Evolutionary conservation across 164 flowering plant genomes (phyloP).

Genomic region (Vitis labrusca): DNA sequence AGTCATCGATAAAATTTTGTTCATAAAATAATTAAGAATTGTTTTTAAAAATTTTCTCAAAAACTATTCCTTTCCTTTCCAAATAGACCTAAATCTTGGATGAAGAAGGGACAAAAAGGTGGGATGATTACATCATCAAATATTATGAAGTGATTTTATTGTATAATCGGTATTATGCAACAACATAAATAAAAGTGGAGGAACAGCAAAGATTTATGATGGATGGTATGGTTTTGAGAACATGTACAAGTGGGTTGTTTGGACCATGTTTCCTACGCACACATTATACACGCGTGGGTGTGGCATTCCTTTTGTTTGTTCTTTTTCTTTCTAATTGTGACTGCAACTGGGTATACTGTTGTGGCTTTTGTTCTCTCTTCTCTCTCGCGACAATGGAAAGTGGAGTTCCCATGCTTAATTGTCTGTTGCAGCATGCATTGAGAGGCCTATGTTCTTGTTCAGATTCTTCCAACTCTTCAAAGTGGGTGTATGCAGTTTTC

Average conservation of each 20-base stretch:
- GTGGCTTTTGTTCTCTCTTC: conserved; percentile 8
- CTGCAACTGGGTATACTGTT: neutral
- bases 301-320: neutral
- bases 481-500: conserved; percentile 80
- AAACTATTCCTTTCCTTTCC: too few species aligned
- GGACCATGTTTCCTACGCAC: neutral
- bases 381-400: conserved; percentile 53
- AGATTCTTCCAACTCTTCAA: conserved; percentile 45
- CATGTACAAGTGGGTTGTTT: neutral
- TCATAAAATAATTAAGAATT: too few species aligned
- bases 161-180: too few species aligned
- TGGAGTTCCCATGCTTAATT: conserved; percentile 70
- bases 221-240: too few species aligned
- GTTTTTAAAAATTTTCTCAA: too few species aligned
- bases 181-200: too few species aligned
- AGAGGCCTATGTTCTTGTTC: conserved; percentile 57
- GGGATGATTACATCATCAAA: too few species aligned
- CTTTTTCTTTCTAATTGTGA: conserved; percentile 22
- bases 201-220: too few species aligned
- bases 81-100: too few species aligned
- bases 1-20: too few species aligned
- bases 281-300: neutral
- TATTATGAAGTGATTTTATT: too few species aligned
- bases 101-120: too few species aligned
- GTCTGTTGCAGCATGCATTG: conserved; percentile 69